Evolutionary conservation across 2,329 filamentous ascomycete species (phyloP).

Genomic region (Scedosporium aurantiacum): DNA sequence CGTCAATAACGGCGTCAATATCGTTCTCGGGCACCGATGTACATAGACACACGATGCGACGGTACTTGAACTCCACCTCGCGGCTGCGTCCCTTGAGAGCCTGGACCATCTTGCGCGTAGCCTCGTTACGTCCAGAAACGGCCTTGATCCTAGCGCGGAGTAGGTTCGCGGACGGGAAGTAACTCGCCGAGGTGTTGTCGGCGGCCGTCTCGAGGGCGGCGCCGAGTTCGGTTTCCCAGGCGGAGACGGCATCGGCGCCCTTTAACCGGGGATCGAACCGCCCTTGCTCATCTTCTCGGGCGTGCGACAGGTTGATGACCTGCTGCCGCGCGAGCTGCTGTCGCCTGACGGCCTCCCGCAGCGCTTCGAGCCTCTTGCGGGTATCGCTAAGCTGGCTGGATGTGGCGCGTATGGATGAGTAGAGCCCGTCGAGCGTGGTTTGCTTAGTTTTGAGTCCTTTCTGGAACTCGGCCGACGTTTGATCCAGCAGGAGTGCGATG

Average conservation of each 20-base stretch:
- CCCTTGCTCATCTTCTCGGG: constrained; percentile 58
- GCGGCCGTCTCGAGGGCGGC: constrained; percentile 33
- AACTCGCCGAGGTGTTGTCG: constrained; percentile 19
- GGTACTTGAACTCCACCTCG: constrained; percentile 78
- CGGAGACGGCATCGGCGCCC: constrained; percentile 31
- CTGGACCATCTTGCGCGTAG: constrained; percentile 55
- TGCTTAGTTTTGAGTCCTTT: constrained; percentile 76
- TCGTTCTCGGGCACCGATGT: constrained; percentile 67
- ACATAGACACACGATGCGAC: constrained; percentile 77
- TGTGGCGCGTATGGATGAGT: constrained; percentile 68
- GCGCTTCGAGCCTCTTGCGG: constrained; percentile 58
- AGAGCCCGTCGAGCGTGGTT: constrained; percentile 68
- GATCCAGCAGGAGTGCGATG: constrained; percentile 70
- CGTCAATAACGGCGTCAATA: constrained; percentile 71
- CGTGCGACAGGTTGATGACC: constrained; percentile 66
- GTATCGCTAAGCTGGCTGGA: constrained; percentile 71
- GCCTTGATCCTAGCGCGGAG: constrained; percentile 60
- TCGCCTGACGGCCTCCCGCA: constrained; percentile 54
- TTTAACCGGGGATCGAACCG: constrained; percentile 29
- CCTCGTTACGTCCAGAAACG: constrained; percentile 57
- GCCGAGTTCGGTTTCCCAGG: constrained; percentile 44
- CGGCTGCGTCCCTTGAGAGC: constrained; percentile 67
- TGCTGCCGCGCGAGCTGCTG: constrained; percentile 58
- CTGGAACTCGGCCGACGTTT: constrained; percentile 70
- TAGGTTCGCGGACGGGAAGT: constrained; percentile 47